Percentiles rank a stretch among this genome's conserved stretches.
These are phyloP conservation scores for Platismatia glauca DNA, from an alignment of 495 filamentous ascomycete species.

Conservation along the genomic window DNA sequence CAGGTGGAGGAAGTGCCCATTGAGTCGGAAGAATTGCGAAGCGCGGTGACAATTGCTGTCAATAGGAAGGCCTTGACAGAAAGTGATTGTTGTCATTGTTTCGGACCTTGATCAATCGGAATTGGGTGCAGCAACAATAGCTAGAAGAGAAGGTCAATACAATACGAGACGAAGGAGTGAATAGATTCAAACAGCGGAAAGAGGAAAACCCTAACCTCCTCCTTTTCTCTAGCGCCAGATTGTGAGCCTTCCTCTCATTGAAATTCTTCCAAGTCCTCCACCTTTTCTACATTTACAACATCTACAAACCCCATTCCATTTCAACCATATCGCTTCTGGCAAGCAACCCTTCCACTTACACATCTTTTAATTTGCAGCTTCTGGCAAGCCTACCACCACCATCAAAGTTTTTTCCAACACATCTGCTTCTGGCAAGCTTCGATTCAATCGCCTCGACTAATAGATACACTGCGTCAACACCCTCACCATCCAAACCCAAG, in stretches of 20 bases:
- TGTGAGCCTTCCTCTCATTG: conserved; percentile 1
- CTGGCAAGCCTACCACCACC: conserved; percentile 8
- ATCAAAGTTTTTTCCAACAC: background rate
- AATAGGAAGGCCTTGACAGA: background rate
- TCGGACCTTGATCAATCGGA: background rate
- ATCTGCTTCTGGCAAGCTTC: conserved; percentile 10
- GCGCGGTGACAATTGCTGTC: conserved; percentile 1
- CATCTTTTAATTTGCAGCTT: conserved; percentile 7
- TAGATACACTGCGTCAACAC: background rate
- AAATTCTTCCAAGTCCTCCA: background rate
- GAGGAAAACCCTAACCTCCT: conserved; percentile 4
- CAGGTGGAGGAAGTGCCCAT: background rate
- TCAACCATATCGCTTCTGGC: conserved; percentile 10
- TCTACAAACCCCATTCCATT: conserved; percentile 5
- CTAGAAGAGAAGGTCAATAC: background rate
- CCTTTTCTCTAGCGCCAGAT: conserved; percentile 2
- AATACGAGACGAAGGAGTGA: conserved; percentile 8
- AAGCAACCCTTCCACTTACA: conserved; percentile 8
- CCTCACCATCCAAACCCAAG: background rate
- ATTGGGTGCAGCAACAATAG: conserved; percentile 2
- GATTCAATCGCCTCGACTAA: background rate
- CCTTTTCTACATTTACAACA: background rate
- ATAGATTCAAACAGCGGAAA: background rate
- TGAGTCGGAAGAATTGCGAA: background rate
- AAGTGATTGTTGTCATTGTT: background rate